Conservation (phyloP, 75 land plant species). For the Pinus taeda region DNA sequence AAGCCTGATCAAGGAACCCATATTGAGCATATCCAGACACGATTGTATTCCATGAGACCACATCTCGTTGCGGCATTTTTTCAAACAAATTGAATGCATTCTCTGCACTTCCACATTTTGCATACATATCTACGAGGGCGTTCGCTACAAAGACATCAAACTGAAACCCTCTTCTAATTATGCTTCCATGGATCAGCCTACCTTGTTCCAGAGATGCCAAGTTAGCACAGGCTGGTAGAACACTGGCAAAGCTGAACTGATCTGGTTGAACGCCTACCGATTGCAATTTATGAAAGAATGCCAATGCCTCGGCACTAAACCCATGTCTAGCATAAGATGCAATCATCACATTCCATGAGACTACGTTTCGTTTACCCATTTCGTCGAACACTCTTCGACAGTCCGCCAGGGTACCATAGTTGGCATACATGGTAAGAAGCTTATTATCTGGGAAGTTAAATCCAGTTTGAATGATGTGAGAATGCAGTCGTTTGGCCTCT, state of each 20-base stretch:
- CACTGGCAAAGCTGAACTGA: constrained; percentile 24
- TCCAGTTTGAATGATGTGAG: constrained; percentile 4
- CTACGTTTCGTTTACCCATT: constrained; percentile 27
- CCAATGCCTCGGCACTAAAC: constrained; percentile 6
- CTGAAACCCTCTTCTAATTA: constrained; percentile 13
- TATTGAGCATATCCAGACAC: constrained; percentile 23
- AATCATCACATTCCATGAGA: constrained; percentile 39
- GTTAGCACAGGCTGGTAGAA: constrained; percentile 25
- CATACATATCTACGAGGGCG: constrained; percentile 50
- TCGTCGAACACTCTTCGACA: constrained; percentile 19
- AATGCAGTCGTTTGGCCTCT: background rate
- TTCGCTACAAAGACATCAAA: constrained; percentile 29
- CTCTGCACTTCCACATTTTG: constrained; percentile 25
- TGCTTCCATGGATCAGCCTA: constrained; percentile 21
- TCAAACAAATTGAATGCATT: constrained; percentile 24
- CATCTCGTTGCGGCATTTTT: constrained; percentile 31
- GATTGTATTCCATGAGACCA: constrained; percentile 35
- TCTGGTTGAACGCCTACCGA: constrained; percentile 12
- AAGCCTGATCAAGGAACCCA: constrained; percentile 34
- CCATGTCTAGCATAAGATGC: constrained; percentile 24
- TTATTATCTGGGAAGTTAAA: constrained; percentile 16
- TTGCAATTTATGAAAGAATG: constrained; percentile 16
- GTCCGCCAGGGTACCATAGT: constrained; percentile 24
- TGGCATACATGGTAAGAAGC: constrained; percentile 38
- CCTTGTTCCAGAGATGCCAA: constrained; percentile 14